Conservation (phyloP, 495 filamentous ascomycete species). For the Tuber microsphaerosporum region DNA sequence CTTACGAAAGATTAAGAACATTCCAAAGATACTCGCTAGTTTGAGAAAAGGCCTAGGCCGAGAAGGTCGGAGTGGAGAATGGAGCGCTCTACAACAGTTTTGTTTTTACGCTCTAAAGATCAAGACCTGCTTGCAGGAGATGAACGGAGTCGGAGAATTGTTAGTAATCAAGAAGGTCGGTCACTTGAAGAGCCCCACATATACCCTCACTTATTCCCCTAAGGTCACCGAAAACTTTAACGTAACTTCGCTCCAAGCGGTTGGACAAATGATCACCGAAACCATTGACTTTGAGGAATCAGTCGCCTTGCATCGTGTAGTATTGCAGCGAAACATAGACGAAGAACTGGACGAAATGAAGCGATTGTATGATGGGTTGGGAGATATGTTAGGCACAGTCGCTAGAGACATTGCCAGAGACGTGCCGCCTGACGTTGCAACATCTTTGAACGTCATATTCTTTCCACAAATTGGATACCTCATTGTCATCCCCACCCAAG, state of each 20-base stretch:
- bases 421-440: constrained; percentile 56
- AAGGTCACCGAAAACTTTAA: constrained; percentile 31
- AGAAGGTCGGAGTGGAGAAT: constrained; percentile 31
- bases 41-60: constrained; percentile 31
- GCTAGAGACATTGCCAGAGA: constrained; percentile 55
- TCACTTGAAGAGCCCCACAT: neutral
- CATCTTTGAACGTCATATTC: constrained; percentile 70
- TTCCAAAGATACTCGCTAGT: constrained; percentile 44
- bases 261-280: constrained; percentile 64
- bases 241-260: constrained; percentile 49
- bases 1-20: constrained; percentile 71
- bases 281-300: constrained; percentile 80
- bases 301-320: constrained; percentile 62
- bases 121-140: constrained; percentile 56
- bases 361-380: constrained; percentile 67
- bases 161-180: constrained; percentile 55
- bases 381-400: constrained; percentile 60
- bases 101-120: constrained; percentile 63
- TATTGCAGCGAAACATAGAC: constrained; percentile 67
- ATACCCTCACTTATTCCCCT: constrained; percentile 28
- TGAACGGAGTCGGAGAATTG: constrained; percentile 52
- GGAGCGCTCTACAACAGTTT: constrained; percentile 48
- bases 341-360: constrained; percentile 71
- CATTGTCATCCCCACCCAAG: constrained; percentile 54
- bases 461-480: constrained; percentile 90